Base-by-base conservation (phyloP, 2,329 filamentous ascomycete genomes). In the Diaporthe humulicola region DNA sequence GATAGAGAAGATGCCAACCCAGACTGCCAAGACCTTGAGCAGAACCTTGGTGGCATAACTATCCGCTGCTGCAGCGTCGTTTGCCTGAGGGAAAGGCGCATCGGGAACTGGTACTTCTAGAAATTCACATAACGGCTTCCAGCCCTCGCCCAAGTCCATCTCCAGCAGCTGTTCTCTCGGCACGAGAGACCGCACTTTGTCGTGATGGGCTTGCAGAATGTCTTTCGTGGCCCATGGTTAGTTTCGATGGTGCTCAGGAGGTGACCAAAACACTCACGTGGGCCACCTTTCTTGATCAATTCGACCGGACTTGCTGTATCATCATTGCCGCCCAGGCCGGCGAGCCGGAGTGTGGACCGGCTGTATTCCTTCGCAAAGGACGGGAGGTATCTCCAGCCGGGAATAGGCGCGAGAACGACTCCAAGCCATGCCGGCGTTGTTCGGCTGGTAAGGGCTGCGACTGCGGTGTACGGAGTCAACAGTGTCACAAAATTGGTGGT, bases 11-110 rank as follows among this genome's bases (percentile, higher is more conserved):
- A 38, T 38, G 5, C 38, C 38, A 38, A 38, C 10, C 38, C 38
- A 38, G 38, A 38, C 38, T 12, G 10, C 38, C 6, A 38, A 12
- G 38, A 38, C 38, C 9, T 38, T 38, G 38, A 38, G 38, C 38
- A 38, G 38, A 38, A 38, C 38, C 38, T 12, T 38, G 9, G 38
- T 38, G 38, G 38, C 38, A 38, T 38, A 38, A 8, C 12, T 42
- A 42, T 15, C 12, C 40, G 40, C 12, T 42, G 40, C 79, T 28
- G 79, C 75, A 0, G 73, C 77, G n/a, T 81, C 79, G 40, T 81
- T 81, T 3, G 78, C 76, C 15, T 75, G 75, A 0, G 79, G 79
- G 6, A 81, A 78, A 28, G 73, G 73, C 25, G 61, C 42, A 1
- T 60, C 5, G 9, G 72, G 72, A 4, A 74, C 42, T 2, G 72